A percentile compares a stretch with the other conserved stretches of the same genome.
phyloP scores from a whole-genome alignment of 1,139 yeast species.

The Entelexis paramagnoliae region DNA sequence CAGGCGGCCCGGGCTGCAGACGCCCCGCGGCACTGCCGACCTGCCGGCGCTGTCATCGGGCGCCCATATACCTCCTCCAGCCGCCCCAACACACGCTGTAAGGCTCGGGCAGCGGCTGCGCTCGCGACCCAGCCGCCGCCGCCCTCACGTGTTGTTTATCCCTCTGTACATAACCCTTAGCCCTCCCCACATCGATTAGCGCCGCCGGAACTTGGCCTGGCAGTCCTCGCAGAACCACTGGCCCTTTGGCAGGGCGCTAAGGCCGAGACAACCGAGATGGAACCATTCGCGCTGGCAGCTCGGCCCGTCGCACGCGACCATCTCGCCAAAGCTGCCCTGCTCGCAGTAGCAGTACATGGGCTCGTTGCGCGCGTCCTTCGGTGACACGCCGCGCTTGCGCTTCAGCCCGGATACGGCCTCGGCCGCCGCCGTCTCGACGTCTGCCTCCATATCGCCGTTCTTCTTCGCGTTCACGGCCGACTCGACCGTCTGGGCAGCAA shows the following conservation, averaged over 20 bases:
- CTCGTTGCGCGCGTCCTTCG: conserved; percentile 34
- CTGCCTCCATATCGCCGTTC: conserved; percentile 10
- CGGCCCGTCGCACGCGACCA: conserved; percentile 98
- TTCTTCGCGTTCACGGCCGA: conserved; percentile 5
- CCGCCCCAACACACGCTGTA: no score
- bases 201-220: conserved; percentile 17
- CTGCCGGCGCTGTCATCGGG: no score
- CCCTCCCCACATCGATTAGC: conserved; percentile 4
- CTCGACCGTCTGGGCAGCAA: conserved; percentile 5
- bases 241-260: conserved; percentile 84
- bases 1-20: no score
- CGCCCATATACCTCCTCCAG: no score
- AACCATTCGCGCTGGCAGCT: conserved; percentile 95
- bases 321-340: conserved; percentile 94
- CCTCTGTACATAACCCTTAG: not conserved
- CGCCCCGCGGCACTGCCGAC: no score
- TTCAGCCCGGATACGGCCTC: conserved; percentile 12
- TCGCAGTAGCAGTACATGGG: conserved; percentile 94
- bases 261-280: conserved; percentile 90
- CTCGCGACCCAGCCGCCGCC: no score
- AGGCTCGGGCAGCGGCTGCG: no score
- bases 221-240: conserved; percentile 98
- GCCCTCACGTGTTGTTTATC: not conserved
- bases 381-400: conserved; percentile 17
- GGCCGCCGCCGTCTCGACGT: not conserved